Evolutionary conservation across 2,329 filamentous ascomycete species (phyloP).

Genomic region (Scedosporium aurantiacum): DNA sequence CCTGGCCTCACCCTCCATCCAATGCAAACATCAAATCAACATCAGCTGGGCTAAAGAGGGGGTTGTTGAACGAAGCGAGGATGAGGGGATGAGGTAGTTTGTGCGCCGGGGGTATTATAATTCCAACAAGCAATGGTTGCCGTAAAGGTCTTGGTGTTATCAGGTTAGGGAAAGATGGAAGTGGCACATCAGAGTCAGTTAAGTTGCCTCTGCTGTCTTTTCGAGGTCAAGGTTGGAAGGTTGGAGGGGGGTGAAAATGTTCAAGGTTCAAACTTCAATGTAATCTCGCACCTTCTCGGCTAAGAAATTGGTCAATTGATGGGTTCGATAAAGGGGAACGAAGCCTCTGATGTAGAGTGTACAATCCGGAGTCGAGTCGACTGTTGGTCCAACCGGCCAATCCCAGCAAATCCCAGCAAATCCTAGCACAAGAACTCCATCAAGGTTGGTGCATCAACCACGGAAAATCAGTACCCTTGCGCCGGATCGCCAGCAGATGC

Average conservation of each 20-base stretch:
- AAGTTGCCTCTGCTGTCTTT: too few relatives aligned
- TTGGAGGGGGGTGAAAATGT: too few relatives aligned
- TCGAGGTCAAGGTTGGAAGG: too few relatives aligned
- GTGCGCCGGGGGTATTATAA: neutral
- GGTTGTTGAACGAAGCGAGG: neutral
- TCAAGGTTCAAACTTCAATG: too few relatives aligned
- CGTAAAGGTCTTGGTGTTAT: neutral
- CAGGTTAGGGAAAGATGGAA: neutral
- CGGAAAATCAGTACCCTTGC: neutral
- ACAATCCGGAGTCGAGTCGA: neutral
- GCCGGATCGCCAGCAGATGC: neutral
- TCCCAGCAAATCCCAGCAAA: neutral
- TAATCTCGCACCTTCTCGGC: too few relatives aligned
- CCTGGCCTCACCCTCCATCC: neutral
- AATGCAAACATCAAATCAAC: neutral
- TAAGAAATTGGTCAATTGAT: neutral
- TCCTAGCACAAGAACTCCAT: neutral
- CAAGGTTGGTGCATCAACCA: neutral
- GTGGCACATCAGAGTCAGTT: too few relatives aligned
- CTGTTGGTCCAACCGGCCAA: neutral
- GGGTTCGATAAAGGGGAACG: neutral
- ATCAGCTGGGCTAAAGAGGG: neutral
- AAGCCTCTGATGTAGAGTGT: neutral
- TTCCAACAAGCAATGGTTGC: neutral
- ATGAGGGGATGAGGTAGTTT: neutral